These are phyloP conservation scores for Plasmodium fragile DNA, from an alignment of 169 alveolate species.

Conservation along the genomic window DNA sequence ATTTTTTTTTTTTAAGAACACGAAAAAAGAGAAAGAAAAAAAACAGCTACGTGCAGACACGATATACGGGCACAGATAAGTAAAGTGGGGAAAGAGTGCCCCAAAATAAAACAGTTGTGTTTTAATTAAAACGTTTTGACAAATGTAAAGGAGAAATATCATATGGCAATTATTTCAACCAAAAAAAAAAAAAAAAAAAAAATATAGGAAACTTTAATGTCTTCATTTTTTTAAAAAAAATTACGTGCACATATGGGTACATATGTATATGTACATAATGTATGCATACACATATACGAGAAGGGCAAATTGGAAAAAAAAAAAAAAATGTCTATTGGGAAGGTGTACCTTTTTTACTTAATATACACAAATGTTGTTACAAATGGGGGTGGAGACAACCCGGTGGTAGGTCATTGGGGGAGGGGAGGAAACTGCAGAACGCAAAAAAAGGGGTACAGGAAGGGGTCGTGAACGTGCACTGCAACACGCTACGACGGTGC, in stretches of 20 bases:
- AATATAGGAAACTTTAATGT: not conserved
- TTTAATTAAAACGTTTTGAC: conserved; percentile 12
- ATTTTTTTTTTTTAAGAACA: conserved; percentile 8
- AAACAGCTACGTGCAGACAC: not conserved
- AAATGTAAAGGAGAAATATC: conserved; percentile 1
- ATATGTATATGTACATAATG: not conserved
- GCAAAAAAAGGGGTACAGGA: not conserved
- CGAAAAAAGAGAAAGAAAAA: not conserved
- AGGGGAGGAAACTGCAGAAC: not conserved
- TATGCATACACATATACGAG: not conserved
- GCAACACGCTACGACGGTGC: not conserved
- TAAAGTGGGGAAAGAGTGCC: not conserved
- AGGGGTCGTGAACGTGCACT: not conserved
- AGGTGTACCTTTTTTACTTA: not conserved
- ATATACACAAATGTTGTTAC: not conserved
- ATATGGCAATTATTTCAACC: conserved; percentile 5
- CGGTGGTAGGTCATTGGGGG: not conserved
- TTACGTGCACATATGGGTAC: not conserved
- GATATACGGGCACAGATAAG: not conserved
- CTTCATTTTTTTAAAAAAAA: not conserved
- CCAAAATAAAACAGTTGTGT: not conserved
- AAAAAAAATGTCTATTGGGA: not conserved
- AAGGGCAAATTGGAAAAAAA: conserved; percentile 1
- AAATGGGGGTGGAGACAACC: not conserved
- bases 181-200: not conserved